These are phyloP conservation scores for Corymbia citriodora DNA, from an alignment of 441 rosid species.

Conservation along the genomic window DNA sequence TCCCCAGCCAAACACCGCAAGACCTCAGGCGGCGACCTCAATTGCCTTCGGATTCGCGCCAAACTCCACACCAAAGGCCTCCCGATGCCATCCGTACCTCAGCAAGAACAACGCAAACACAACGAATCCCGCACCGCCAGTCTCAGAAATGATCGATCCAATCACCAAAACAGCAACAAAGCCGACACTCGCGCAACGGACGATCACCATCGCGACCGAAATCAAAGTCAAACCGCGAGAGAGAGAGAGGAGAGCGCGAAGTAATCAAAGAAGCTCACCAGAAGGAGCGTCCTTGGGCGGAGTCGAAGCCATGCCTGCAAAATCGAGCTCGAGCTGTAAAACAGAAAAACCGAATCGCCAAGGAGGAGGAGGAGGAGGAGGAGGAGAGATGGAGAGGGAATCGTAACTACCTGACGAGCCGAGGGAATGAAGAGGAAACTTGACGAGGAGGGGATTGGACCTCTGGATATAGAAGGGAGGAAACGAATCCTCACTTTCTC, in stretches of 20 bases:
- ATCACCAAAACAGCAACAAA: not conserved
- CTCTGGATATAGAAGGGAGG: not conserved
- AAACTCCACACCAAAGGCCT: not conserved
- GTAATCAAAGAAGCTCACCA: slow-evolving; percentile 23
- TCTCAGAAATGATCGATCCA: not conserved
- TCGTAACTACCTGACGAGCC: not conserved
- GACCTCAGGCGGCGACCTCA: not conserved
- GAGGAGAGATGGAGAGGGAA: not conserved
- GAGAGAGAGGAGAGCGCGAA: not conserved
- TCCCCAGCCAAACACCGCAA: not conserved
- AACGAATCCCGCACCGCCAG: not conserved
- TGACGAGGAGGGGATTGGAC: not conserved
- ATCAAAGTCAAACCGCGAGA: not conserved
- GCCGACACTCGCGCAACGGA: not conserved
- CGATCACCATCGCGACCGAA: not conserved
- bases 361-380: not conserved
- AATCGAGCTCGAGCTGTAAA: not conserved
- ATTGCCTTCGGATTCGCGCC: not conserved
- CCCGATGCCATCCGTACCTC: not conserved
- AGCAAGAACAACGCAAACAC: not conserved
- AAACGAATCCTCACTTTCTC: not conserved
- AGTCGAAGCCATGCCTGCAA: slow-evolving; percentile 51
- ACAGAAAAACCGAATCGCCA: not conserved
- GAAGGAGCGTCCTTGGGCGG: slow-evolving; percentile 44
- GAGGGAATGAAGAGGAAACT: not conserved